Evolutionary conservation across 306 rosid genomes (phyloP), one percentile per base, ranked within the genome.

Genomic region (Comarum palustre): DNA sequence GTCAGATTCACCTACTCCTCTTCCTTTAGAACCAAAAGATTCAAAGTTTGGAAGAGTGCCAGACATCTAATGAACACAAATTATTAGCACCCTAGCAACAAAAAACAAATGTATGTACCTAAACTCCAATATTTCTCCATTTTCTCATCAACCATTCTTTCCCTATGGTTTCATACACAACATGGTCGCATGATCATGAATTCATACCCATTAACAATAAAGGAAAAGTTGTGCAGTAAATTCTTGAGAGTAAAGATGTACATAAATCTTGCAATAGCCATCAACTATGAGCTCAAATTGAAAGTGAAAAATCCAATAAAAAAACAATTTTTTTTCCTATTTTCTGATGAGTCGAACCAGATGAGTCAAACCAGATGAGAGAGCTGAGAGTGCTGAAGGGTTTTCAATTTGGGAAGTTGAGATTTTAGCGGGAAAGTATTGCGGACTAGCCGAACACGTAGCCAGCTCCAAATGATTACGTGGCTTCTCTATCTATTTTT

Each of bases 61-160:
- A 58, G 63, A 58, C 63, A 58, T 58, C 63, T 58, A 25, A 58
- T 13, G 8, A 58, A 13, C 38, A 58, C 34, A 58, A 27, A 58
- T 29, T 58, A 27, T 58, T 24, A 58, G 63, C 36, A 25, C 16
- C 32, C 31, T 12, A 25, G 17, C 36, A 58, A 58, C 16, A 54
- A 54, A 9, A 54, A 54, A 54, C 60, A 54, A 20, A 9, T 34
- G 5, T 9, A 54, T 9, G 61, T 22, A 22, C 25, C 58, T 51
- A 51, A 4, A 22, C 22, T 54, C 15, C 61, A 22, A 22, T 11
- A 6, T 22, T 22, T 22, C 31, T 52, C 59, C 59, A 52, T 52
- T 20, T 52, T 54, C 6, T 54, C 14, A 20, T 54, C 14, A 20
- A 54, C 31, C 31, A 15, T 22, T 8, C 12, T 24, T 54, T 3